Evolutionary conservation across 2,329 filamentous ascomycete genomes (phyloP).

Genomic region (Trichoderma citrinoviride): DNA sequence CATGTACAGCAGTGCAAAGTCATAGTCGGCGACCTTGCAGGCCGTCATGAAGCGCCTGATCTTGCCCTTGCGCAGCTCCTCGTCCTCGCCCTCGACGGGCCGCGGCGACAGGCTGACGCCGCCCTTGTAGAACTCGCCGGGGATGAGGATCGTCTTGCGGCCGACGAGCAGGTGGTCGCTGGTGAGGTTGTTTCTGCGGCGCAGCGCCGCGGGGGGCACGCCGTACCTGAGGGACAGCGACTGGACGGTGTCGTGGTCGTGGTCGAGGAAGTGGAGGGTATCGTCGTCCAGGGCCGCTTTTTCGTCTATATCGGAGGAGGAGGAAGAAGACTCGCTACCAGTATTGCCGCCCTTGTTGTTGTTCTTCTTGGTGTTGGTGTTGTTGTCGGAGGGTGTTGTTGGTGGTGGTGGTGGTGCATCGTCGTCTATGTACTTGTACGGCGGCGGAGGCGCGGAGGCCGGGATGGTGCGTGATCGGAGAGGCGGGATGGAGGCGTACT

Average conservation of each 20-base stretch:
- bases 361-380: no score
- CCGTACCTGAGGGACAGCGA: slow-evolving; percentile 70
- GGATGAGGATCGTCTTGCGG: slow-evolving; percentile 68
- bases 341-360: slow-evolving; percentile 29
- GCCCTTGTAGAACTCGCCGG: slow-evolving; percentile 65
- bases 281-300: slow-evolving; percentile 55
- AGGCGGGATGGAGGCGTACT: slow-evolving; percentile 50
- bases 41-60: slow-evolving; percentile 75
- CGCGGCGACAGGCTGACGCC: slow-evolving; percentile 66
- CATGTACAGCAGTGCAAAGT: slow-evolving; percentile 72
- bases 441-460: slow-evolving; percentile 37
- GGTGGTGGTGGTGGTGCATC: neutral
- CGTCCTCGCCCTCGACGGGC: slow-evolving; percentile 71
- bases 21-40: slow-evolving; percentile 75
- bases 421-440: slow-evolving; percentile 33
- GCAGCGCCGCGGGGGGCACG: slow-evolving; percentile 61
- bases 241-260: slow-evolving; percentile 62
- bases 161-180: slow-evolving; percentile 69
- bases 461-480: slow-evolving; percentile 28
- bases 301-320: slow-evolving; percentile 26
- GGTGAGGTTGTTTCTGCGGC: slow-evolving; percentile 66
- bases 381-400: neutral
- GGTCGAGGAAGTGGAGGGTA: slow-evolving; percentile 71
- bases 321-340: no score
- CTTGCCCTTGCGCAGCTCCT: slow-evolving; percentile 66